Base-by-base conservation (phyloP, 306 rosid genomes). In the Senna tora region DNA sequence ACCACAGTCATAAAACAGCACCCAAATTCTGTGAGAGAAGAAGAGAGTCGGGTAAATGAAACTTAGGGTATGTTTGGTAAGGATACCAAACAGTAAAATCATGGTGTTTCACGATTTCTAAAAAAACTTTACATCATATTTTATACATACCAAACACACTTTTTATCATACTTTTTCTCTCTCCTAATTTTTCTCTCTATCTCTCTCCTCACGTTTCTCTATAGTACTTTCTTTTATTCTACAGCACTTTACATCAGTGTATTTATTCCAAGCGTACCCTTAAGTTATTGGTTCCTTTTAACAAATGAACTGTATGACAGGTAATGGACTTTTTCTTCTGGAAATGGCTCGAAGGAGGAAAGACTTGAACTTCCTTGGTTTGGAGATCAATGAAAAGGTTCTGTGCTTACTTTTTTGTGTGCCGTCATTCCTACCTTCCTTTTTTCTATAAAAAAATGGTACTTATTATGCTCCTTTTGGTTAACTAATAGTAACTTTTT, bases 381-480 rank as follows among this genome's bases (percentile, higher is more conserved):
- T 93, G 77, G 98, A 93, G 91, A 91, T 89, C 4, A 89, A 93
- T 81, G 87, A 87, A 83, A 93, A 87, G 97, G 98, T 93, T 77
- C 41, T 34, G 2, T 17, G 30, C 65, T 25, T 56, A 42, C 15
- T 22, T 17, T 17, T 45, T 52, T 41, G 14, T 22, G 16, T 28
- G 71, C 6, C 34, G 19, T 71, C 28, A 2, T 61, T 32, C 16
- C 7, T 33, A 2, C 6, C 22, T 22, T 30, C 5, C n/a, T 59
- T 33, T 0, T 7, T 12, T 59, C n/a, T 25, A 43, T 65, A 34
- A 19, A 62, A 4, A 36, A 36, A 36, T 33, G 0, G 6, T 52
- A 59, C 15, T 5, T 33, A 50, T 9, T 51, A 65, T 38, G 12
- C 53, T 59, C 71, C 15, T 32, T 42, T 21, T 22, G 20, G 9